These are phyloP conservation scores for Fusarium oxysporum DNA, from an alignment of 2,329 filamentous ascomycete genomes.

Conservation along the genomic window DNA sequence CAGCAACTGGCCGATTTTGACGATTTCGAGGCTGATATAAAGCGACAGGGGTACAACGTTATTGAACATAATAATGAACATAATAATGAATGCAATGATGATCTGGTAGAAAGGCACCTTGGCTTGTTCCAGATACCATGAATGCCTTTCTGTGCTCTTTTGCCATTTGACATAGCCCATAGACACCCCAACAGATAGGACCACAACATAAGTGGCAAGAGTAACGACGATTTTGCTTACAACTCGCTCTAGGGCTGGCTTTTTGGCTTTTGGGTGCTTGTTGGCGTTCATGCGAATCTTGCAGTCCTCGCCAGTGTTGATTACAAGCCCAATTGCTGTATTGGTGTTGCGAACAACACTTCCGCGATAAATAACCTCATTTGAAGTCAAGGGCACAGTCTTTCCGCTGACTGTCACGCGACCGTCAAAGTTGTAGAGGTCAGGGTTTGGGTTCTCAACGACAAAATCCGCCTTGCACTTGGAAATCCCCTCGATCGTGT, in stretches of 20 bases:
- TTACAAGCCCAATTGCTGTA: slow-evolving; percentile 78
- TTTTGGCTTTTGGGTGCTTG: slow-evolving; percentile 87
- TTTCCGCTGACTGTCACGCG: slow-evolving; percentile 69
- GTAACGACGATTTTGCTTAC: slow-evolving; percentile 86
- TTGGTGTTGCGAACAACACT: slow-evolving; percentile 86
- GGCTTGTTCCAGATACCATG: slow-evolving; percentile 81
- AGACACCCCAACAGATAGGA: slow-evolving; percentile 83
- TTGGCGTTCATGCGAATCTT: slow-evolving; percentile 95
- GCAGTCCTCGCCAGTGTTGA: slow-evolving; percentile 91
- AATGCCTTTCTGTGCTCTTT: slow-evolving; percentile 69
- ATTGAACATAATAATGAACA: slow-evolving; percentile 99
- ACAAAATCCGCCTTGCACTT: slow-evolving; percentile 71
- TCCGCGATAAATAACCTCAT: slow-evolving; percentile 87
- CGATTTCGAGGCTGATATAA: slow-evolving; percentile 89
- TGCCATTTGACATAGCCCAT: slow-evolving; percentile 86
- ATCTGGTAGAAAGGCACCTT: slow-evolving; percentile 83
- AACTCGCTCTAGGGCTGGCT: slow-evolving; percentile 78
- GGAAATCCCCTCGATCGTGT: slow-evolving; percentile 64
- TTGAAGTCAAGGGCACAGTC: slow-evolving; percentile 78
- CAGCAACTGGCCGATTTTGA: slow-evolving; percentile 83
- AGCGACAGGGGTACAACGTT: slow-evolving; percentile 92
- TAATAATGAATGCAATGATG: slow-evolving; percentile 90
- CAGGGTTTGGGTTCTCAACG: slow-evolving; percentile 80
- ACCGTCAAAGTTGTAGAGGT: slow-evolving; percentile 82
- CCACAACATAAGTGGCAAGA: slow-evolving; percentile 81